A percentile compares a stretch with the other conserved stretches of the same genome.
Evolutionary conservation across 164 flowering plant species (phyloP).

Genomic region (Berberis thunbergii): DNA sequence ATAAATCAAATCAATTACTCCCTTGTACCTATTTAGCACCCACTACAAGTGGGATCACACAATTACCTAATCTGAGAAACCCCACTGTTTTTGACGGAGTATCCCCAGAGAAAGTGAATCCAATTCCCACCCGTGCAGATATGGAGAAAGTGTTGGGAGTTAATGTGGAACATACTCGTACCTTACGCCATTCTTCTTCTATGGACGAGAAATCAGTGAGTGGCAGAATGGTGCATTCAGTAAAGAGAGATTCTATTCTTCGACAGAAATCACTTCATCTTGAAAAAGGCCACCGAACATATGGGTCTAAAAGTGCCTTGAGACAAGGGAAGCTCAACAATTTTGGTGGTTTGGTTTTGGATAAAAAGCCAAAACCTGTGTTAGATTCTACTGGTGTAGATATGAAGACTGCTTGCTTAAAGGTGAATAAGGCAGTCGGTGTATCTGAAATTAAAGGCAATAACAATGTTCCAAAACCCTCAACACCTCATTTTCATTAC

Average conservation of each 20-base stretch:
- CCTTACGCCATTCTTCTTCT: conserved; percentile 24
- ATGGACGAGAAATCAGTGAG: background rate
- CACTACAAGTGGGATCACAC: conserved; percentile 26
- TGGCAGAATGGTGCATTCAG: conserved; percentile 44
- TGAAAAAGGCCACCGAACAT: conserved; percentile 47
- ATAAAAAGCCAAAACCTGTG: conserved; percentile 62
- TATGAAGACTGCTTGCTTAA: conserved; percentile 43
- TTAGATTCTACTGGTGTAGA: conserved; percentile 40
- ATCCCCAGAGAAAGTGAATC: conserved; percentile 32
- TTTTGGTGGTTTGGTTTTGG: conserved; percentile 56
- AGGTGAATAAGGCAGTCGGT: conserved; percentile 34
- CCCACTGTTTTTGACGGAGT: conserved; percentile 26
- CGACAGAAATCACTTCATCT: conserved; percentile 62
- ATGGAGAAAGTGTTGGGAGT: conserved; percentile 30
- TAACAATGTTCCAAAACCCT: background rate
- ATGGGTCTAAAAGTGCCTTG: conserved; percentile 24
- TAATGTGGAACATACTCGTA: conserved; percentile 15
- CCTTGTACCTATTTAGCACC: conserved; percentile 2
- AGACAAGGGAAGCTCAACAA: conserved; percentile 50
- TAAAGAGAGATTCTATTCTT: conserved; percentile 60
- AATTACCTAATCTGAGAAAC: conserved; percentile 26
- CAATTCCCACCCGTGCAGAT: conserved; percentile 19
- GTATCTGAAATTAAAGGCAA: conserved; percentile 27
- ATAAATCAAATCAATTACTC: background rate
- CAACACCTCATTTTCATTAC: too few relatives aligned